Conservation (phyloP, 257 asterid genomes). For the Solanum ossicruentum region DNA sequence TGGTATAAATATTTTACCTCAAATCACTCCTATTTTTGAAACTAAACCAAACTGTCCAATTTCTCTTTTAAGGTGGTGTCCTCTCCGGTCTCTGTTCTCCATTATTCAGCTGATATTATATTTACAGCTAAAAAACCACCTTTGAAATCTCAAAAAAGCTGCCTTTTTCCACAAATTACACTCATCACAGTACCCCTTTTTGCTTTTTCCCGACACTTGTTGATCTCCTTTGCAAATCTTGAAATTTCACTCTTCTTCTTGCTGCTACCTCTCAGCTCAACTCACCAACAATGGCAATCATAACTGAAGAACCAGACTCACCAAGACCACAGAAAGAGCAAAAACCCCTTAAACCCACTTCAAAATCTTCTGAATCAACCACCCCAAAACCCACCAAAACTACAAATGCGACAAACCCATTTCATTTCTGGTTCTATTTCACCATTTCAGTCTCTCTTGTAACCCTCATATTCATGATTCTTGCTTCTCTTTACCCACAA, state of each 20-base stretch:
- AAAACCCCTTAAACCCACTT: slow-evolving; percentile 15
- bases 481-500: slow-evolving; percentile 45
- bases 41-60: neutral
- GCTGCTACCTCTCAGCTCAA: neutral
- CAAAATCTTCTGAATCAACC: slow-evolving; percentile 15
- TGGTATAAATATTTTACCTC: neutral
- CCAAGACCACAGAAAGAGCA: slow-evolving; percentile 26
- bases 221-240: neutral
- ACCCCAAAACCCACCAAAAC: slow-evolving; percentile 12
- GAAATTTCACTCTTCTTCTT: neutral
- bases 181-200: neutral
- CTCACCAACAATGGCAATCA: slow-evolving; percentile 42
- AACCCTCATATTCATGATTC: slow-evolving; percentile 27
- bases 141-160: neutral
- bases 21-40: neutral
- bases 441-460: slow-evolving; percentile 42
- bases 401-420: slow-evolving; percentile 32
- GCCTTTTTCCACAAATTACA: neutral
- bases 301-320: slow-evolving; percentile 48
- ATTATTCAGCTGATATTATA: neutral
- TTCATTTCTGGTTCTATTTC: slow-evolving; percentile 77
- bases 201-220: neutral
- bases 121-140: neutral
- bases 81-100: neutral
- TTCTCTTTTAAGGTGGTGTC: neutral